Base-by-base conservation (phyloP, 441 rosid genomes). In the Adansonia madagascariensis region DNA sequence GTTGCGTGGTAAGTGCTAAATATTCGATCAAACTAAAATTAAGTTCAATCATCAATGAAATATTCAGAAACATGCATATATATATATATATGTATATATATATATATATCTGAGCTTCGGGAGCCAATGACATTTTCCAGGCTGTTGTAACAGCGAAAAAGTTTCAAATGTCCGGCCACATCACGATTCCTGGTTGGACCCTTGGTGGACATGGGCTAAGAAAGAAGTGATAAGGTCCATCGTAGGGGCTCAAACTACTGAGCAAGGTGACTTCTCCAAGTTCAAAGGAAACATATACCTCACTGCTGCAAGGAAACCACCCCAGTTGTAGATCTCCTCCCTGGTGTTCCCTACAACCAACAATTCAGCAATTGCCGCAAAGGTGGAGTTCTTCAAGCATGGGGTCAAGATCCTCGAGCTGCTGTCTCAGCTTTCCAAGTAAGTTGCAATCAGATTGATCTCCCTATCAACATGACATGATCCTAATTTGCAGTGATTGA, bases 121-220 rank as follows among this genome's bases (percentile, higher is more conserved):
- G 18, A 12, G 43, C 44, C 17, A 61, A 61, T 14, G 35, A 77
- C 18, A 41, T 67, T 65, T 67, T 75, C 44, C 89, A 92, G 98
- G 97, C 95, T 35, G 82, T 79, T 0, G 93, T 93, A 43, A 87
- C 92, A 0, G 49, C 92, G 73, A 83, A 85, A 88, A 93, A 93
- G 75, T 93, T 89, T 82, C 98, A 92, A 80, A 75, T 85, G 61
- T 92, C 84, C 79, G 85, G 97, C 66, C 95, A 92, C 86, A 89
- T 94, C 71, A 84, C 80, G 80, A 87, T 75, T 82, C 97, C 97
- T 0, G 31, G 0, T 94, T 97, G 97, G 89, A 87, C 53, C 44
- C 92, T 11, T 91, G 95, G 1, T 94, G 98, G 98, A 81, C 92
- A 67, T 94, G 95, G 98, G 90, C 91, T 3, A 91, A 92, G 83